Conservation (phyloP, 164 flowering plant genomes). For the Protea cynaroides region DNA sequence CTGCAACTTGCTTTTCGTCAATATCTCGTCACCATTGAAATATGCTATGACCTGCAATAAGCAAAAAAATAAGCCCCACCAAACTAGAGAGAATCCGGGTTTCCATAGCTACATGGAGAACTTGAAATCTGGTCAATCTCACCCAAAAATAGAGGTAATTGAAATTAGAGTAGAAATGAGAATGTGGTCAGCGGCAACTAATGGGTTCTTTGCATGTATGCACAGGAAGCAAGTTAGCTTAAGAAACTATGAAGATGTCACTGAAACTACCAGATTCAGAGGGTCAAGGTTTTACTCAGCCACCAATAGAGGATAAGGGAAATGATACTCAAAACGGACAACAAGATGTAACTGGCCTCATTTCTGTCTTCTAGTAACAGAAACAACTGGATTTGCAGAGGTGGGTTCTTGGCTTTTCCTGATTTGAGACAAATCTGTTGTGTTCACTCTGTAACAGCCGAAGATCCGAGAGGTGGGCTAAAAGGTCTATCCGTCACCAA, state of each 20-base stretch:
- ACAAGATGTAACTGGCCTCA: constrained; percentile 2
- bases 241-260: background rate
- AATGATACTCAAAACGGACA: background rate
- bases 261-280: background rate
- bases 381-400: constrained; percentile 12
- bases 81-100: constrained; percentile 2
- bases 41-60: too few species aligned
- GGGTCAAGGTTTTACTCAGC: background rate
- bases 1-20: too few species aligned
- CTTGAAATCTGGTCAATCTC: background rate
- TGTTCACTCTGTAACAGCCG: background rate
- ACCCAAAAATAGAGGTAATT: too few species aligned
- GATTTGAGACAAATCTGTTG: background rate
- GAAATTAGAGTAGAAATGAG: too few species aligned
- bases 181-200: background rate
- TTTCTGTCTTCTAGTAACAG: background rate
- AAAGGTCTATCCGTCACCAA: too few species aligned
- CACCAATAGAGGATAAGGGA: background rate
- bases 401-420: constrained; percentile 5
- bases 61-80: background rate
- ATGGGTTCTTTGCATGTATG: constrained; percentile 10
- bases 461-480: background rate
- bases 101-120: constrained; percentile 11
- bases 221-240: background rate
- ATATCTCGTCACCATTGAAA: too few species aligned